These are phyloP conservation scores for Collybia sordida DNA, from an alignment of 768 basidiomycete genomes.

Conservation along the genomic window DNA sequence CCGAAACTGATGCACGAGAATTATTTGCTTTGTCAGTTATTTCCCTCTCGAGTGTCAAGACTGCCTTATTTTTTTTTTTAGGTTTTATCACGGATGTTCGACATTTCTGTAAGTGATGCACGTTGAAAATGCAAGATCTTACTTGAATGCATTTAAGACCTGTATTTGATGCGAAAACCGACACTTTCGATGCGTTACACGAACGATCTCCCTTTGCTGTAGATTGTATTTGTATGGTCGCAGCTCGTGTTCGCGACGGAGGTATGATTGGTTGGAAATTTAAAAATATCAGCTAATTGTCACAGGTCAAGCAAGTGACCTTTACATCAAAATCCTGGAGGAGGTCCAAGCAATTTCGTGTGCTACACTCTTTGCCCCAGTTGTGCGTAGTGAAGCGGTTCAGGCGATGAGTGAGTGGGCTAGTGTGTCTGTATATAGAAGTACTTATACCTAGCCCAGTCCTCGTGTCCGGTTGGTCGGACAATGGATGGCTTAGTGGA, in stretches of 20 bases:
- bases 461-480: constrained; percentile 91
- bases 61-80: constrained; percentile 29
- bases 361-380: constrained; percentile 85
- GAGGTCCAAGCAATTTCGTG: constrained; percentile 87
- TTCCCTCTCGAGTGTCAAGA: constrained; percentile 6
- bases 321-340: constrained; percentile 69
- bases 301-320: constrained; percentile 72
- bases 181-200: constrained; percentile 85
- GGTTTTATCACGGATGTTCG: constrained; percentile 92
- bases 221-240: constrained; percentile 92
- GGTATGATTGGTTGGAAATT: constrained; percentile 42
- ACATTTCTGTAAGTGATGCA: constrained; percentile 57
- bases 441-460: constrained; percentile 42
- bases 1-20: constrained; percentile 82
- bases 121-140: constrained; percentile 17
- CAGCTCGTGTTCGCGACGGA: constrained; percentile 86
- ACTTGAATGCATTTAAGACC: constrained; percentile 41
- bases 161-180: constrained; percentile 78
- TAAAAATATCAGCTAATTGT: constrained; percentile 6
- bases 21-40: constrained; percentile 76
- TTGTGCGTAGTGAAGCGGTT: constrained; percentile 81
- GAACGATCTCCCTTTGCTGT: constrained; percentile 92
- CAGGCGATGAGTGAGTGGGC: constrained; percentile 84
- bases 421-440: neutral
- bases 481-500: constrained; percentile 93